Base-by-base conservation (phyloP, 2,329 filamentous ascomycete species). In the Alternaria consortialis region DNA sequence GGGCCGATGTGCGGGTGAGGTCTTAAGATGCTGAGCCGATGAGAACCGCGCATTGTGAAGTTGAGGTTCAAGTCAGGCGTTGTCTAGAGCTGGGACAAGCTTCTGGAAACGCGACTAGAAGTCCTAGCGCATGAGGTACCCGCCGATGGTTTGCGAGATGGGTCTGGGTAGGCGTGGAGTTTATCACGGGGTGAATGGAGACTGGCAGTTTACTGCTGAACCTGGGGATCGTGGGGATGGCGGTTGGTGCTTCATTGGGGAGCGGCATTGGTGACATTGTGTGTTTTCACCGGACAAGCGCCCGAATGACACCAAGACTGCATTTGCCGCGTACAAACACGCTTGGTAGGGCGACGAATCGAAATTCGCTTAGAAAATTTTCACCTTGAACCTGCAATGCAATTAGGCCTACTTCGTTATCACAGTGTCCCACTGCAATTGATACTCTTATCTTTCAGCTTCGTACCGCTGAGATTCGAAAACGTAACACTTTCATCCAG, bases 41-140 rank as follows among this genome's bases (percentile, higher is more conserved):
- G 66, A 43, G 58, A 71, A 55, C 64, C 70, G 70, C 25, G 46
- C 23, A 2, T 31, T 34, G 44, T 56, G 40, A 56, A 46, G 54
- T 51, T 60, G 69, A 67, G 68, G 65, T 64, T 70, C 54, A 54
- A 53, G 8, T 29, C 39, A 42, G 51, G 39, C 60, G 27, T 25
- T 25, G 57, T 43, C 62, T 46, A 58, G 57, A 56, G 54, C 59
- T 29, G 20, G 12, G 31, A 39, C 42, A 57, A 60, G 47, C 47
- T 67, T 68, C 54, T 67, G 37, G 62, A 68, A 56, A 50, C 27
- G 17, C 11, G n/a, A 39, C 53, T 62, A 64, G 57, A 56, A 46
- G 39, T 12, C 37, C 55, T 60, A 57, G 56, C 31, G 40, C 57
- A 27, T 40, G 23, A 53, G 25, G 31, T 48, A 48, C 44, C 56